These are phyloP conservation scores for Phytopythium helicoides DNA, from an alignment of 352 stramenopile species.

Conservation along the genomic window DNA sequence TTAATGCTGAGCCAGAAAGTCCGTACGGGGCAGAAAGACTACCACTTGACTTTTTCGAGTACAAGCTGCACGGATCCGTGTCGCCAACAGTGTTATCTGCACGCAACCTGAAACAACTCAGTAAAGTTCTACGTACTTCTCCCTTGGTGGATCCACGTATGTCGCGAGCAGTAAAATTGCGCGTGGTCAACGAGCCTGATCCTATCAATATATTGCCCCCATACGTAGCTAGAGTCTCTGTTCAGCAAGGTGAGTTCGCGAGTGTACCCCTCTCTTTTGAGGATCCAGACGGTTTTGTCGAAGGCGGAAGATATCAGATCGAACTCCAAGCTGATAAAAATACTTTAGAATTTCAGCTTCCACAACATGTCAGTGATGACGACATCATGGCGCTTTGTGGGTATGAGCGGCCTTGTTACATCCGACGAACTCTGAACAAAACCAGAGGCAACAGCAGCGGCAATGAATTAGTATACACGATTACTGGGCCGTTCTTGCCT, in stretches of 20 bases:
- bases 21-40: not conserved
- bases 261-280: conserved; percentile 47
- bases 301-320: conserved; percentile 37
- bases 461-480: conserved; percentile 16
- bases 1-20: conserved; percentile 23
- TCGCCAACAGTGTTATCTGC: not conserved
- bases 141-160: conserved; percentile 10
- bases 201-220: conserved; percentile 45
- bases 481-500: conserved; percentile 30
- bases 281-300: conserved; percentile 38
- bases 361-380: conserved; percentile 40
- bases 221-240: conserved; percentile 27
- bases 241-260: conserved; percentile 12
- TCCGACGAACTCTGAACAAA: conserved; percentile 2
- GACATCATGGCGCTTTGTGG: conserved; percentile 51
- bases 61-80: conserved; percentile 15
- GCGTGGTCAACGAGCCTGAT: conserved; percentile 52
- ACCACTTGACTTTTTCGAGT: conserved; percentile 38
- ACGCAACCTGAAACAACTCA: conserved; percentile 3
- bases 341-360: conserved; percentile 38
- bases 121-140: conserved; percentile 8
- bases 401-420: conserved; percentile 41
- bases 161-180: conserved; percentile 37
- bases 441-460: not conserved
- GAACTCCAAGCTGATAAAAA: conserved; percentile 36